Percentiles rank a stretch among this genome's conserved stretches.
Conservation (phyloP, 495 filamentous ascomycete species). For the Penicillium alfredii region DNA sequence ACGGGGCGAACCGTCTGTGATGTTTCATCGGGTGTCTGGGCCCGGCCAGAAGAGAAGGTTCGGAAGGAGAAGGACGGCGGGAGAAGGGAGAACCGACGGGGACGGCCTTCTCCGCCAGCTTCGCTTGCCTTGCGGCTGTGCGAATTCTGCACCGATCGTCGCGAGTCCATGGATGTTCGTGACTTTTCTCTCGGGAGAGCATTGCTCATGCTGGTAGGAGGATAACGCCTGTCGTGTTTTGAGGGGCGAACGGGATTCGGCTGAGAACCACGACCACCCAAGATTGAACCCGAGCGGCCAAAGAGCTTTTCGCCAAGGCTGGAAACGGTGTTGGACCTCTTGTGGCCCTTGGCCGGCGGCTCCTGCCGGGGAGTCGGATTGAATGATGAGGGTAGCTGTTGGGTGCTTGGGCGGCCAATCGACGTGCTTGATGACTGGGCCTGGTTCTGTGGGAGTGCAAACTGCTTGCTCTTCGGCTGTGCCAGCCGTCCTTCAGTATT, state of each 20-base stretch:
- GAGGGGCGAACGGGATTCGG: conserved; percentile 28
- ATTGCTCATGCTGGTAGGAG: conserved; percentile 73
- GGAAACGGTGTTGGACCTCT: conserved; percentile 83
- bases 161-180: conserved; percentile 73
- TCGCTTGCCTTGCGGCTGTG: conserved; percentile 78
- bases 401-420: conserved; percentile 57
- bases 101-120: conserved; percentile 67
- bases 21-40: conserved; percentile 37
- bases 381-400: conserved; percentile 39
- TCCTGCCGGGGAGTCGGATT: conserved; percentile 43
- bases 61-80: conserved; percentile 66
- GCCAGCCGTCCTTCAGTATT: conserved; percentile 88
- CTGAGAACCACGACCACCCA: conserved; percentile 53
- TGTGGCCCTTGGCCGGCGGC: conserved; percentile 62
- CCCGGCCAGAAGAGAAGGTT: conserved; percentile 41
- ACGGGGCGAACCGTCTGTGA: conserved; percentile 24
- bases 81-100: conserved; percentile 71
- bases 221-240: conserved; percentile 52
- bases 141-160: conserved; percentile 68
- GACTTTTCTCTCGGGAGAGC: conserved; percentile 50
- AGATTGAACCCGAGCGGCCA: conserved; percentile 71
- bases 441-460: conserved; percentile 57
- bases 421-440: conserved; percentile 26
- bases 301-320: conserved; percentile 74
- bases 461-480: conserved; percentile 73